phyloP scores from a whole-genome alignment of 1,284 basidiomycete species.

The Salmacisia buchloeana region DNA sequence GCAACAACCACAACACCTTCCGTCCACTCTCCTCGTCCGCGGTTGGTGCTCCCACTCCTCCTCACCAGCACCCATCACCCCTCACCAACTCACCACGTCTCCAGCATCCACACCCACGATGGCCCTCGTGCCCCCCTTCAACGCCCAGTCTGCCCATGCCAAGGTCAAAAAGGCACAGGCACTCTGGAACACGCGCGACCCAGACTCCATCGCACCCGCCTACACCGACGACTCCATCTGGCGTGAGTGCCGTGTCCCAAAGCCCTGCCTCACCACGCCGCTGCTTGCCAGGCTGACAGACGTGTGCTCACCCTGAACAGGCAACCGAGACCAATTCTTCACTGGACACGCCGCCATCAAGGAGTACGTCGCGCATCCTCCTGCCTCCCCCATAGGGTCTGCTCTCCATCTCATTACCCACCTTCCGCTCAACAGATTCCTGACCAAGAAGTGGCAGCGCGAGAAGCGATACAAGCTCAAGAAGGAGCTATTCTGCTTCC shows the following conservation, averaged over 20 bases:
- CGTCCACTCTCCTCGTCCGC: no score
- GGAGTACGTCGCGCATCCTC: slow-evolving; percentile 16
- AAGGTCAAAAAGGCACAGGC: slow-evolving; percentile 13
- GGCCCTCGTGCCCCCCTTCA: neutral
- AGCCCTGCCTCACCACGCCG: neutral
- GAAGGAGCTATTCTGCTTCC: slow-evolving; percentile 61
- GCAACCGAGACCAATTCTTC: slow-evolving; percentile 59
- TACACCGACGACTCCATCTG: slow-evolving; percentile 61
- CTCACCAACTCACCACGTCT: no score
- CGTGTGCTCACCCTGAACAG: no score
- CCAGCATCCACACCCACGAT: no score
- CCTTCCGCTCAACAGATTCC: slow-evolving; percentile 52
- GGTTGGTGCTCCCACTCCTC: no score
- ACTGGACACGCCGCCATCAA: slow-evolving; percentile 56
- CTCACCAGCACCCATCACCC: no score
- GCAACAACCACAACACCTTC: no score
- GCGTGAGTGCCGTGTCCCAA: slow-evolving; percentile 46
- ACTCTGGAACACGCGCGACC: slow-evolving; percentile 50
- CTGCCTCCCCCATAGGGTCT: neutral
- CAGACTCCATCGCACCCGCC: slow-evolving; percentile 51
- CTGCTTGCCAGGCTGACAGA: neutral
- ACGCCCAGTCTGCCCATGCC: neutral
- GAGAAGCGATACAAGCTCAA: slow-evolving; percentile 55
- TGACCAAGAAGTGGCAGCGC: slow-evolving; percentile 59
- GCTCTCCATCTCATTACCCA: neutral